phyloP scores from a whole-genome alignment of 2,329 filamentous ascomycete genomes.

The Colletotrichum spinosum region DNA sequence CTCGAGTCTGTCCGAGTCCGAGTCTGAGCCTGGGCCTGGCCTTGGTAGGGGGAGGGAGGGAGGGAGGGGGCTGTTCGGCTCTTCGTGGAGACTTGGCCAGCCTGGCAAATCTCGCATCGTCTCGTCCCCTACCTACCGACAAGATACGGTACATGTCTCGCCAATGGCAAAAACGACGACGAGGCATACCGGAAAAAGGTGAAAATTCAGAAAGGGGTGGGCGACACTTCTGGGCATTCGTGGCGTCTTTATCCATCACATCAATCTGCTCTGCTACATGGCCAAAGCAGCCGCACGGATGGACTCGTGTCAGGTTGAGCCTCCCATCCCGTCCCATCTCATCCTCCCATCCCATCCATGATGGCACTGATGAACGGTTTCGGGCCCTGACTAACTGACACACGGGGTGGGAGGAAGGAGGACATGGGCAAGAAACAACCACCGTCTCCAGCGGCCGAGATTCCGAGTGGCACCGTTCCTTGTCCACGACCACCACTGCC shows the following conservation, averaged over 20 bases:
- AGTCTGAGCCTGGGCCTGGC: too few relatives aligned
- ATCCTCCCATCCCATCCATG: too few relatives aligned
- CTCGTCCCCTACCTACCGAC: neutral
- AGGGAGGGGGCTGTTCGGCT: too few relatives aligned
- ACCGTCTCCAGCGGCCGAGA: too few relatives aligned
- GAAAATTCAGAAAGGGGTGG: conserved; percentile 7
- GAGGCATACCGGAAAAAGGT: neutral
- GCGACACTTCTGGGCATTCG: conserved; percentile 7
- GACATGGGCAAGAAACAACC: too few relatives aligned
- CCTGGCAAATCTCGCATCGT: conserved; percentile 6
- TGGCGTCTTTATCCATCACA: conserved; percentile 7
- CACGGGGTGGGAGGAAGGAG: too few relatives aligned
- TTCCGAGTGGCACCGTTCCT: too few relatives aligned
- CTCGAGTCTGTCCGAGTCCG: too few relatives aligned
- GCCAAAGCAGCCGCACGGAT: conserved; percentile 24
- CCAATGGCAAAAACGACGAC: neutral
- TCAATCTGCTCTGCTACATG: conserved; percentile 35
- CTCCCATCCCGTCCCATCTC: neutral
- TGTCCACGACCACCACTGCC: too few relatives aligned
- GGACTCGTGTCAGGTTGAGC: conserved; percentile 30
- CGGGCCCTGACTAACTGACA: too few relatives aligned
- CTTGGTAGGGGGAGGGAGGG: too few relatives aligned
- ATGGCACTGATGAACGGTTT: too few relatives aligned
- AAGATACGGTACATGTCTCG: neutral
- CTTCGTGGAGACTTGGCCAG: conserved; percentile 13